Evolutionary conservation across 345 rosid genomes (phyloP).

Genomic region (Rhodamnia rubescens): DNA sequence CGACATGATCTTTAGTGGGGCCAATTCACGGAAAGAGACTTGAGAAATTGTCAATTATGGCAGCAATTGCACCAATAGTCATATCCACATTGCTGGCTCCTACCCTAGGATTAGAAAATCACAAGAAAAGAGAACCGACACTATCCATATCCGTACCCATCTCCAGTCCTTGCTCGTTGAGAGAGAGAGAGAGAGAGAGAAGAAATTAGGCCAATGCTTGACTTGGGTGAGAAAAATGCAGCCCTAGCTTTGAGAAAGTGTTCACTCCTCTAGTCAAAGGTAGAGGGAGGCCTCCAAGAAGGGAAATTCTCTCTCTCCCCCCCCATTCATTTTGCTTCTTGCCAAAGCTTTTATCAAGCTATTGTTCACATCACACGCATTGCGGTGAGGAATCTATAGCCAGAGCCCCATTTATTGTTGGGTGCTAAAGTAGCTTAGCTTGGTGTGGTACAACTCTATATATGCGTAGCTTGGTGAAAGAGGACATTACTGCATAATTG

Average conservation of each 20-base stretch:
- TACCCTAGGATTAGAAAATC: background rate
- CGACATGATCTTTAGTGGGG: background rate
- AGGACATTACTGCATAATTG: background rate
- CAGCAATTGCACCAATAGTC: background rate
- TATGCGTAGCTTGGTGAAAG: background rate
- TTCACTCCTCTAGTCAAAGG: background rate
- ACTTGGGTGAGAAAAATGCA: background rate
- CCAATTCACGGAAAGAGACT: background rate
- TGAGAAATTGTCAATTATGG: background rate
- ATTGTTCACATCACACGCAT: background rate
- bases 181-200: background rate
- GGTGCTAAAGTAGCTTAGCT: background rate
- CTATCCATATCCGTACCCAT: background rate
- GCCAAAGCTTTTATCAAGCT: background rate
- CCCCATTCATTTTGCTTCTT: background rate
- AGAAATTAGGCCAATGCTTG: background rate
- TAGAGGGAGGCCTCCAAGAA: background rate
- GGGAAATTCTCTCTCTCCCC: background rate
- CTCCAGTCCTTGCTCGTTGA: background rate
- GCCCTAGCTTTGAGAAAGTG: background rate
- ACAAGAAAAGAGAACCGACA: background rate
- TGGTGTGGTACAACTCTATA: background rate
- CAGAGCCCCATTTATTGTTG: background rate
- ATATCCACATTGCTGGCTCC: background rate
- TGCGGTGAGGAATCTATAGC: background rate